These are phyloP conservation scores for Exophiala sideris DNA, from an alignment of 2,329 filamentous ascomycete species.

Conservation along the genomic window DNA sequence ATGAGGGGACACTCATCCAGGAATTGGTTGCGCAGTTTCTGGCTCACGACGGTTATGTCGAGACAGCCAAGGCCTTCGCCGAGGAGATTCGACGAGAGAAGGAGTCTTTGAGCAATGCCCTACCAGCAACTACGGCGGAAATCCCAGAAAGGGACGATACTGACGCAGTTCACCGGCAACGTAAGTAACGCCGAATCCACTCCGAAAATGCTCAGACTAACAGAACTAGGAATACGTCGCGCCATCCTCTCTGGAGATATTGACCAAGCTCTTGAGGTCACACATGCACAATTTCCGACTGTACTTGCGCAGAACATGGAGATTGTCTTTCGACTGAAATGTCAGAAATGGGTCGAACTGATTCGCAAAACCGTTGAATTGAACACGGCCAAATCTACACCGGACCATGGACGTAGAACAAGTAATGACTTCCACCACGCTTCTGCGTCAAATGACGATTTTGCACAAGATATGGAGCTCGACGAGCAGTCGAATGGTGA, in stretches of 20 bases:
- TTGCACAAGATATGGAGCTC: conserved; percentile 57
- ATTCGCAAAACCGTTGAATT: conserved; percentile 71
- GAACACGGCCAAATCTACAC: conserved; percentile 46
- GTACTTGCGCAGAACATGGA: conserved; percentile 77
- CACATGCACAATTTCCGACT: conserved; percentile 71
- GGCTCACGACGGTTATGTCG: conserved; percentile 91
- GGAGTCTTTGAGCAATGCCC: conserved; percentile 61
- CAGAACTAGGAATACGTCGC: conserved; percentile 67
- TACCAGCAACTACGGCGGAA: conserved; percentile 55
- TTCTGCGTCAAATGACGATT: conserved; percentile 35
- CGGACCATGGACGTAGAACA: conserved; percentile 32
- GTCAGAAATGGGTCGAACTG: conserved; percentile 94
- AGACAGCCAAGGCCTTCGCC: conserved; percentile 84
- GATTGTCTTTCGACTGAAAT: conserved; percentile 83
- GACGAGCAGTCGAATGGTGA: conserved; percentile 39
- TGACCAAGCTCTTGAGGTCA: conserved; percentile 81
- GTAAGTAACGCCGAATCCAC: conserved; percentile 51
- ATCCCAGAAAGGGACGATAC: conserved; percentile 63
- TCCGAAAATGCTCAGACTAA: conserved; percentile 7
- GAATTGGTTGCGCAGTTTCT: conserved; percentile 82
- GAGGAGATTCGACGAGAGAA: conserved; percentile 75
- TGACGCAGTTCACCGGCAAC: conserved; percentile 81
- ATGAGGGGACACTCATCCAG: conserved; percentile 75
- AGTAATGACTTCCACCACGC: conserved; percentile 40
- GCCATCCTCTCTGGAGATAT: conserved; percentile 91